Percentiles rank a stretch among this genome's conserved stretches.
Conservation (phyloP, 129 eudicot genomes). For the Gnaphalium uliginosum region DNA sequence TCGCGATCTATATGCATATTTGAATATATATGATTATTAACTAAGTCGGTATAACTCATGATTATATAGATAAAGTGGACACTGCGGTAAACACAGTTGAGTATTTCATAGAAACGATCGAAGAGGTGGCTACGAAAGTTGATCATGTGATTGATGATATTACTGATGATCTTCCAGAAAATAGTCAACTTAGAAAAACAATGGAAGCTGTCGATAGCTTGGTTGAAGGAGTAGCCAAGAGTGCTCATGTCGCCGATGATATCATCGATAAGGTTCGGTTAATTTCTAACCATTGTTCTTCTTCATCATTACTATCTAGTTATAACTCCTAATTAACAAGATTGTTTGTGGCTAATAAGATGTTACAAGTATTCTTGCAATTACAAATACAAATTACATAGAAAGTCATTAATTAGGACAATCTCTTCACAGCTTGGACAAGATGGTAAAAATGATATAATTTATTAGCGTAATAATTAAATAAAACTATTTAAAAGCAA, state of each 20-base stretch:
- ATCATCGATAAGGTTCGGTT: conserved; percentile 43
- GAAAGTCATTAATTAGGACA: too few relatives aligned
- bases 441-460: too few relatives aligned
- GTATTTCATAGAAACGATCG: conserved; percentile 39
- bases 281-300: not conserved
- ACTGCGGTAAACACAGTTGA: conserved; percentile 37
- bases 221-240: conserved; percentile 39
- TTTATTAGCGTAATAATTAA: too few relatives aligned
- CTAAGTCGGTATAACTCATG: not conserved
- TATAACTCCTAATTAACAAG: too few relatives aligned
- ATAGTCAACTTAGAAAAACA: conserved; percentile 27
- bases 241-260: conserved; percentile 37
- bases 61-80: conserved; percentile 32
- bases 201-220: conserved; percentile 33
- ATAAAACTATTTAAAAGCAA: too few relatives aligned
- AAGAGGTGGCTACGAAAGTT: conserved; percentile 42
- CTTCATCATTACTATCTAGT: not conserved
- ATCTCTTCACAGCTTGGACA: too few relatives aligned
- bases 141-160: conserved; percentile 46
- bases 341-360: too few relatives aligned
- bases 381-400: too few relatives aligned
- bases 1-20: not conserved
- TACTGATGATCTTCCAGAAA: conserved; percentile 40
- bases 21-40: not conserved
- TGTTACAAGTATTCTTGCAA: too few relatives aligned